A percentile compares a stretch with the other conserved stretches of the same genome.
Conservation (phyloP, 1,284 basidiomycete genomes). For the Wallemia hederae region DNA sequence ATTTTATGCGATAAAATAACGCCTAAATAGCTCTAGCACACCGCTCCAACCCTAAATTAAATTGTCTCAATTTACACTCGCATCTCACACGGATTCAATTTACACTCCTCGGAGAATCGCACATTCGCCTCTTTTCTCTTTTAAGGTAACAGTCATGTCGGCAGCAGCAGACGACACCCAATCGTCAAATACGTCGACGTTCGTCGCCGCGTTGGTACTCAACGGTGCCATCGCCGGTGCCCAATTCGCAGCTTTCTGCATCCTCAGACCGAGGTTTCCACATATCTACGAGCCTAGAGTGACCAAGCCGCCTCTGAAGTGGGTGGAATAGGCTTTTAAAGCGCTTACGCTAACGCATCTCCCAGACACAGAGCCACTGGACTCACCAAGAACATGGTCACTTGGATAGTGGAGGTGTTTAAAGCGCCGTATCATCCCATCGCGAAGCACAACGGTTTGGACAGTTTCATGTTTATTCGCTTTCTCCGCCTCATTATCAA, state of each 20-base stretch:
- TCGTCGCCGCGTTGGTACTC: slow-evolving; percentile 10
- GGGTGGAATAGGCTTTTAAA: neutral
- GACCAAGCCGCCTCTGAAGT: slow-evolving; percentile 11
- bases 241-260: slow-evolving; percentile 14
- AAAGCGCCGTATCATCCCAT: slow-evolving; percentile 12
- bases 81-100: neutral
- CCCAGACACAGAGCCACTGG: slow-evolving; percentile 12
- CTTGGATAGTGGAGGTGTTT: slow-evolving; percentile 17
- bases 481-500: slow-evolving; percentile 45
- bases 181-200: slow-evolving; percentile 6
- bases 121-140: neutral
- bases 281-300: slow-evolving; percentile 18
- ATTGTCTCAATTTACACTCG: too few species aligned
- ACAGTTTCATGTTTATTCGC: slow-evolving; percentile 78
- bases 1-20: too few species aligned
- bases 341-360: slow-evolving; percentile 2
- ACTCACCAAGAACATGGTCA: slow-evolving; percentile 14
- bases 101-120: neutral
- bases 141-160: neutral
- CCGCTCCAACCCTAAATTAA: too few species aligned
- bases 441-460: slow-evolving; percentile 40
- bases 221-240: slow-evolving; percentile 12
- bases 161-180: neutral
- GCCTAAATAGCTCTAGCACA: too few species aligned
- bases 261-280: slow-evolving; percentile 15